A percentile compares a stretch with the other conserved stretches of the same genome.
Conservation (phyloP, 768 basidiomycete genomes). For the Tylopilus plumbeoviolaceoides region DNA sequence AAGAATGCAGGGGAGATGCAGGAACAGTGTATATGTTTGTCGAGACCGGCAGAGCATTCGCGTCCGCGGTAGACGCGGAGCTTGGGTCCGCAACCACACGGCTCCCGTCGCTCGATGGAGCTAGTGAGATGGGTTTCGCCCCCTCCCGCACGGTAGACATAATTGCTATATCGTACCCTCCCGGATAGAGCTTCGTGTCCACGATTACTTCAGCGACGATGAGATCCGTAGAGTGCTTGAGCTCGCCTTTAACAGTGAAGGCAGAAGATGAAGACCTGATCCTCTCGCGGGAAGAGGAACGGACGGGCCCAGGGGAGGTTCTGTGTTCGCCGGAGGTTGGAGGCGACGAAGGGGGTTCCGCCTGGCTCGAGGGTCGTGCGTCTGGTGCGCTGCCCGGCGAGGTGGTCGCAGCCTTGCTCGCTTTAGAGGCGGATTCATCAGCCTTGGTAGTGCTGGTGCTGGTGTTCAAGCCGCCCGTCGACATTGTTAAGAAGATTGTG, state of each 20-base stretch:
- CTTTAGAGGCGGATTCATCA: conserved; percentile 39
- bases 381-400: conserved; percentile 16
- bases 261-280: conserved; percentile 41
- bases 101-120: conserved; percentile 10
- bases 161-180: conserved; percentile 61
- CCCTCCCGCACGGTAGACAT: conserved; percentile 41
- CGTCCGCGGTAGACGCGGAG: not conserved
- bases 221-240: conserved; percentile 61
- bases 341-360: conserved; percentile 24
- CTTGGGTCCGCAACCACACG: not conserved
- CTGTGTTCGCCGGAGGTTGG: conserved; percentile 15
- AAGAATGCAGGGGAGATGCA: conserved; percentile 76
- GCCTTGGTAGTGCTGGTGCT: conserved; percentile 14
- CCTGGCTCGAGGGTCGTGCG: conserved; percentile 7
- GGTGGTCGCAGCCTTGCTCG: conserved; percentile 36
- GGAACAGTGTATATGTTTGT: conserved; percentile 73
- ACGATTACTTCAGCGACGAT: conserved; percentile 76
- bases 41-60: conserved; percentile 45
- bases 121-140: conserved; percentile 35
- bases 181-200: conserved; percentile 75
- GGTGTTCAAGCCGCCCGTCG: conserved; percentile 6
- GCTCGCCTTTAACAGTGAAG: conserved; percentile 60
- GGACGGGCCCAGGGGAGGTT: conserved; percentile 24
- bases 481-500: conserved; percentile 43
- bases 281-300: conserved; percentile 34